A percentile compares a stretch with the other conserved stretches of the same genome.
Evolutionary conservation across 1,139 yeast species (phyloP).

Genomic region (Zygosaccharomyces sapae): DNA sequence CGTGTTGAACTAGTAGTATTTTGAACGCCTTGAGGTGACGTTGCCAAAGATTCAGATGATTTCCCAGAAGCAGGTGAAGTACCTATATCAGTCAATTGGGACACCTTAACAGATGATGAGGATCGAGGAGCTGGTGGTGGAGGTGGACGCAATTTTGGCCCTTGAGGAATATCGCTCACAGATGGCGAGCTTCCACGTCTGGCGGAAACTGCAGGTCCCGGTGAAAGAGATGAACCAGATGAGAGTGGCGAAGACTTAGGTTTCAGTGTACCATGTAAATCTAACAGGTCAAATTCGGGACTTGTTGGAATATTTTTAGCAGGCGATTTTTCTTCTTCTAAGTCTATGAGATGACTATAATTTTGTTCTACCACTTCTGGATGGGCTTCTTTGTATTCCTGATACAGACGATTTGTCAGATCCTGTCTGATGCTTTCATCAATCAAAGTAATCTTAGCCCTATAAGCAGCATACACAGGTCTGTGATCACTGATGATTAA

Average conservation of each 20-base stretch:
- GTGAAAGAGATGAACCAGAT: slow-evolving; percentile 17
- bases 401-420: slow-evolving; percentile 50
- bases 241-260: slow-evolving; percentile 13
- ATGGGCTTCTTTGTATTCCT: slow-evolving; percentile 42
- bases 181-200: slow-evolving; percentile 11
- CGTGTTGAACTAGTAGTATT: slow-evolving; percentile 18
- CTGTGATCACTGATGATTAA: slow-evolving; percentile 81
- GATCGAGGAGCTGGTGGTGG: slow-evolving; percentile 31
- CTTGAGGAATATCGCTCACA: slow-evolving; percentile 8
- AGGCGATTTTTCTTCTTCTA: slow-evolving; percentile 32
- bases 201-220: slow-evolving; percentile 18
- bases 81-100: neutral
- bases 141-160: slow-evolving; percentile 30
- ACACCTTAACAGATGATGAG: slow-evolving; percentile 1
- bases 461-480: slow-evolving; percentile 79
- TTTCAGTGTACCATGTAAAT: slow-evolving; percentile 14
- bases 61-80: slow-evolving; percentile 3
- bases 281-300: slow-evolving; percentile 15
- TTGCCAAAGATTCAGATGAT: neutral
- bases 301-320: slow-evolving; percentile 17
- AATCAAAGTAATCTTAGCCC: slow-evolving; percentile 59
- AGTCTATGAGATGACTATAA: slow-evolving; percentile 15
- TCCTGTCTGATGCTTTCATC: slow-evolving; percentile 52
- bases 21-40: slow-evolving; percentile 1
- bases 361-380: slow-evolving; percentile 24